Evolutionary conservation across 495 filamentous ascomycete genomes (phyloP).

Genomic region (Letharia lupina): DNA sequence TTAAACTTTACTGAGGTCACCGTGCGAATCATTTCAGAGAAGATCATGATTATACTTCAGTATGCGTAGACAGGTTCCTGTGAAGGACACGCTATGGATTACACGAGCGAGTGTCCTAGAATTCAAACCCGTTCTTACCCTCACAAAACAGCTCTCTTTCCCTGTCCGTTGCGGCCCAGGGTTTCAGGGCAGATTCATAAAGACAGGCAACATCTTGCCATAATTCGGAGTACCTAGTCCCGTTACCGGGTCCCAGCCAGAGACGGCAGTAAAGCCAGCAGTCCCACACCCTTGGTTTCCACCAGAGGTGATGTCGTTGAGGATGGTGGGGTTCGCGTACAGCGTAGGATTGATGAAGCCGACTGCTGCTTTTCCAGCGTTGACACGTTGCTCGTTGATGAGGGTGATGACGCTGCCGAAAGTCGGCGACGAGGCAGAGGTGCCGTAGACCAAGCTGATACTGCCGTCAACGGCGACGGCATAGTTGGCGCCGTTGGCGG

Average conservation of each 20-base stretch:
- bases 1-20: too few species aligned
- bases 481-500: conserved; percentile 52
- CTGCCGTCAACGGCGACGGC: conserved; percentile 37
- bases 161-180: not conserved
- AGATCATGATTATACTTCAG: too few species aligned
- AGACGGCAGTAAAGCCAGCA: not conserved
- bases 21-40: too few species aligned
- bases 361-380: conserved; percentile 45
- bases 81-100: too few species aligned
- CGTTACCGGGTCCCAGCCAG: conserved; percentile 18
- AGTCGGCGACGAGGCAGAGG: conserved; percentile 49
- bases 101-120: too few species aligned
- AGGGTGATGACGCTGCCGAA: conserved; percentile 50
- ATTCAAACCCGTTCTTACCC: too few species aligned
- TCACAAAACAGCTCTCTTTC: not conserved
- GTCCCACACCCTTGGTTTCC: conserved; percentile 49
- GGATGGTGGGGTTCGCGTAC: conserved; percentile 50
- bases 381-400: conserved; percentile 55
- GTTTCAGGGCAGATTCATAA: conserved; percentile 1
- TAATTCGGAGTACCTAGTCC: conserved; percentile 33
- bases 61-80: too few species aligned
- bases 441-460: conserved; percentile 42
- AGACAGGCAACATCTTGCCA: conserved; percentile 22
- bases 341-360: conserved; percentile 56
- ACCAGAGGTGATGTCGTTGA: conserved; percentile 55